Base-by-base conservation (phyloP, 106 monocot species). In the Phalaenopsis aphrodite region DNA sequence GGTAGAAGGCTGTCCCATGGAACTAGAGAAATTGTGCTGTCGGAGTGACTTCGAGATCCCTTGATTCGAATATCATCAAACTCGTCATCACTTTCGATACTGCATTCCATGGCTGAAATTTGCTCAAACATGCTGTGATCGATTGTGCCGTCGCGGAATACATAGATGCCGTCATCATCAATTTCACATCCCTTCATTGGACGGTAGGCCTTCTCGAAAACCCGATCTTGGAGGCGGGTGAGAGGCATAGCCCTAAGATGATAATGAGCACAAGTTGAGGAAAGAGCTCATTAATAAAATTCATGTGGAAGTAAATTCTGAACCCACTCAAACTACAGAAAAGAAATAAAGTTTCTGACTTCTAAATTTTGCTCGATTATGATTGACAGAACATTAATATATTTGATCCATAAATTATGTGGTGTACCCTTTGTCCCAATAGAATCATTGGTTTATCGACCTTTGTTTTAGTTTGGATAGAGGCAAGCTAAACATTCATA, bases 71-170 rank as follows among this genome's bases (percentile, higher is more conserved):
- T 42, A 56, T 79, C 68, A 43, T 56, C 43, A 16, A 43, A 58
- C 16, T 78, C 52, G 1, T 12, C 52, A 2, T 52, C 47, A 72
- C 10, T 78, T 75, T 55, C 24, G 14, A 47, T 57, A 64, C 73
- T 73, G 55, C 77, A 85, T 19, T 47, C 69, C 52, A 77, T 78
- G 46, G 56, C 76, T 38, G 85, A 79, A 8, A 75, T 45, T 46
- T 79, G 66, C 56, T 88, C 91, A 71, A 87, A 65, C 57, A 89
- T 87, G 69, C 48, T 39, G 42, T 77, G 66, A 67, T 91, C 91
- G 76, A 88, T 75, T 42, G 91, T 88, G 69, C 87, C 85, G 36
- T 89, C 87, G 17, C 91, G 78, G 75, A 86, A 91, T 36, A 89
- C 85, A 61, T 83, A 72, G 36, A 91, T 87, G 11, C 91, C 85